Base-by-base conservation (phyloP, 495 filamentous ascomycete genomes). In the Podospora australis region DNA sequence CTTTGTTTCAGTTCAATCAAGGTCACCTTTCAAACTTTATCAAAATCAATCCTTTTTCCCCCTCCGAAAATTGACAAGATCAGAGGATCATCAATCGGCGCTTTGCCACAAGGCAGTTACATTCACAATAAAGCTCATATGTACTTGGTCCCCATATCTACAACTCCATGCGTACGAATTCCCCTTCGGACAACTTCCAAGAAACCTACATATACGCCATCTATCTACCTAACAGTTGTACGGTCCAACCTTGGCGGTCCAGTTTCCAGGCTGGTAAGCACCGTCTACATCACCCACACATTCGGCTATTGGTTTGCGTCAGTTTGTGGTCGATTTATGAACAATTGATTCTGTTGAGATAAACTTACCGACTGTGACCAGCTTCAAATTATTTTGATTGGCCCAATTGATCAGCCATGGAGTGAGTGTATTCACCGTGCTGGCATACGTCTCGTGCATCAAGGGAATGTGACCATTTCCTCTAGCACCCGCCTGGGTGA, bases 401-500 rank as follows among this genome's bases (percentile, higher is more conserved):
- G 74, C 75, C 75, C 74, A 78, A 50, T 70, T 63, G 25, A 77
- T 75, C 36, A 78, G 44, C 74, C 73, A 77, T 22, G 67, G 73
- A 16, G 70, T 73, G 10, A 78, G 49, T 3, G 63, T 70, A 16
- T 68, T 62, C 10, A 76, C 74, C 3, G 74, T 78, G 20, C 58
- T 51, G 19, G 60, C 46, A 47, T 78, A 75, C 20, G 66, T 70
- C 69, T 79, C 76, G 52, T 79, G 76, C 74, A 78, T 78, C 28
- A 79, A 62, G 8, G 72, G 66, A 49, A 79, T 78, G 38, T 78
- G 74, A 3, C 74, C 75, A 38, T 70, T 69, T 6, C 74, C 75
- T 8, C 51, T 44, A 6, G 72, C 56, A 11, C 75, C 75, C 1
- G 75, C 72, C 30, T 60, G 53, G 23, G 56, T 44, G 60, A 79